Evolutionary conservation across 495 filamentous ascomycete species (phyloP), one percentile per base, ranked within the genome.

Genomic region (Penicillium ochrochloron): DNA sequence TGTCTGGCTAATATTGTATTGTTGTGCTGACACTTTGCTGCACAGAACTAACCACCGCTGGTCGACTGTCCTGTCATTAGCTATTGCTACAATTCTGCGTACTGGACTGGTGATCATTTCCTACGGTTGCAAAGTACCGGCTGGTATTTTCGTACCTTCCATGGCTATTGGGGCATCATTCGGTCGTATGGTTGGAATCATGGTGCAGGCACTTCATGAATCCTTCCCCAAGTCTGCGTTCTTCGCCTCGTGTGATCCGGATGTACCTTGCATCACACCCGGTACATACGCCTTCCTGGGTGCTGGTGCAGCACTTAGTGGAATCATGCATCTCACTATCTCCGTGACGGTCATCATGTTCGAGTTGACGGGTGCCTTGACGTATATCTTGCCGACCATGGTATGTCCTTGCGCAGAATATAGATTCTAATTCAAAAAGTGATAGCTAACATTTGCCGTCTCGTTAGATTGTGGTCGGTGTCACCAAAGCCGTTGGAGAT

Each of bases 301-400:
- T 19, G 94, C 94, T 6, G 94, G 86, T 5, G 94, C 94, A n/a
- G 92, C 94, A 0, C 84, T 98, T n/a, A 95, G 91, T 77, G 94
- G 94, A 9, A 97, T 98, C 69, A 98, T 97, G 94, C 94, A 97
- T 74, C 90, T 98, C 70, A 97, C 94, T 0, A 90, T 98, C 25
- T 96, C 94, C 0, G 92, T 98, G 21, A 94, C 96, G 7, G 94
- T 98, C 66, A 97, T 98, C 66, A 97, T 97, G 94, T 98, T 98
- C 66, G 94, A 98, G 74, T 80, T 98, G 56, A 98, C 94, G 1
- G 94, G 94, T 5, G 94, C 94, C 50, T 82, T 98, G 63, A 96
- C 92, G 3, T 98, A 98, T 73, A 97, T 98, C 61, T 82, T 98
- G 39, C 94, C 94, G 5, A 98, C 95, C 12, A 97, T 97, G 95